Evolutionary conservation across 2,329 filamentous ascomycete species (phyloP), one percentile per base, ranked within the genome.

Genomic region (Microdochium nivale): DNA sequence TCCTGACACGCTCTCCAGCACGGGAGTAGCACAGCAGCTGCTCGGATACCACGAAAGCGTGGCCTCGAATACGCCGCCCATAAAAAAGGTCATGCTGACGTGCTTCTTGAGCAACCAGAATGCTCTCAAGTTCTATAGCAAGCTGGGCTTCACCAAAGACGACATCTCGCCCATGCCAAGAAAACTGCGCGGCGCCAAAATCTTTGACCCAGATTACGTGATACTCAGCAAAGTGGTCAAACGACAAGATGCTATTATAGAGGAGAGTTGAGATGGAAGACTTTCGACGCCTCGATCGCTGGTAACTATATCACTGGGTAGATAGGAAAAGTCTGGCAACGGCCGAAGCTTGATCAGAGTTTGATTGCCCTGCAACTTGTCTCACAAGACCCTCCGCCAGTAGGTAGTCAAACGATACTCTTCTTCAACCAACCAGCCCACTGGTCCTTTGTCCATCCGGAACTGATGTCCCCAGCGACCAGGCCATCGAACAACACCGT

Each of bases 401-500:
- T 2, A 8, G 40, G 19, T 2, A 25, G 24, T 62, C 62, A 79
- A 49, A 68, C 70, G 19, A 78, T 65, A 53, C 74, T 80, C 68
- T 79, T 77, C 30, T 77, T 74, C 65, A 96, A 68, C 86, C 87
- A 96, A 69, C 90, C 84, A 63, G 85, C 77, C 91, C 91, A 97
- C 70, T 96, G 86, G 53, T 87, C 82, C 59, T 76, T 76, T 1
- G 79, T 85, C 81, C 90, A 96, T 24, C 84, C 79, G 53, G 87
- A 92, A 56, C 84, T 86, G 58, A 96, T 87, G 49, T 86, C 82
- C 57, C 81, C 82, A 62, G 88, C 87, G 49, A 95, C 84, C 24
- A 95, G 80, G 0, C 91, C 90, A 68, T 97, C 84, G 67, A 95
- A 91, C 49, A 95, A 76, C 21, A 92, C 90, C 0, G 91, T 96